phyloP scores from a whole-genome alignment of 2,329 filamentous ascomycete genomes.

The Fusarium hostae region DNA sequence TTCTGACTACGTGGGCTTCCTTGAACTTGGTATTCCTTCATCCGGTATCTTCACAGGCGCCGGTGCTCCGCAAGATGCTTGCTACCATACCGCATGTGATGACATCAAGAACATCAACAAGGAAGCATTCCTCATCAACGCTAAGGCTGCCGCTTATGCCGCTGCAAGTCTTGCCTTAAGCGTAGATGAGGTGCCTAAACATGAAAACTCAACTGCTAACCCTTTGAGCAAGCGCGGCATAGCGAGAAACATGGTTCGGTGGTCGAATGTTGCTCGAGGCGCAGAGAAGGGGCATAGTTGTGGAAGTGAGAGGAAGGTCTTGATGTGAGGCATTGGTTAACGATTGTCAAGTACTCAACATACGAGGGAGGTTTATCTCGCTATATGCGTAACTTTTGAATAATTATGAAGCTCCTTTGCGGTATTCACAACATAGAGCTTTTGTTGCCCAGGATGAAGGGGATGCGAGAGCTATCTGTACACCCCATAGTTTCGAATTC shows the following conservation, averaged over 20 bases:
- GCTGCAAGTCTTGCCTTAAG: constrained; percentile 56
- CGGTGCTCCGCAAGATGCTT: constrained; percentile 46
- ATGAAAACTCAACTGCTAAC: constrained; percentile 12
- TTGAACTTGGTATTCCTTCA: constrained; percentile 51
- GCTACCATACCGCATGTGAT: constrained; percentile 55
- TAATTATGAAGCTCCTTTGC: no score
- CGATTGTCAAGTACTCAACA: no score
- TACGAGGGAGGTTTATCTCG: background rate
- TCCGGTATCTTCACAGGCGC: constrained; percentile 55
- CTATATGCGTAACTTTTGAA: background rate
- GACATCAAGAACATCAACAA: constrained; percentile 53
- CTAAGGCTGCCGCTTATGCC: constrained; percentile 60
- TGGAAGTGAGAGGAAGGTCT: constrained; percentile 3
- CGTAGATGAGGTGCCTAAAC: constrained; percentile 45
- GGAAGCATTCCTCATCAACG: constrained; percentile 50
- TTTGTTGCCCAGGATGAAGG: background rate
- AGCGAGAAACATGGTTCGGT: constrained; percentile 13
- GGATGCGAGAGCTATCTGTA: background rate
- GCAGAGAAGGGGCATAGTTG: constrained; percentile 25
- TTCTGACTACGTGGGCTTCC: constrained; percentile 54
- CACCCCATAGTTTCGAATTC: background rate
- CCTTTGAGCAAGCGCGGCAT: constrained; percentile 13
- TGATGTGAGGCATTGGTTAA: background rate
- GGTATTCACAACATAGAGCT: no score
- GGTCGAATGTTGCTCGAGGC: constrained; percentile 18